Conservation (phyloP, 352 stramenopile species). For the Phytophthora uliginosa region DNA sequence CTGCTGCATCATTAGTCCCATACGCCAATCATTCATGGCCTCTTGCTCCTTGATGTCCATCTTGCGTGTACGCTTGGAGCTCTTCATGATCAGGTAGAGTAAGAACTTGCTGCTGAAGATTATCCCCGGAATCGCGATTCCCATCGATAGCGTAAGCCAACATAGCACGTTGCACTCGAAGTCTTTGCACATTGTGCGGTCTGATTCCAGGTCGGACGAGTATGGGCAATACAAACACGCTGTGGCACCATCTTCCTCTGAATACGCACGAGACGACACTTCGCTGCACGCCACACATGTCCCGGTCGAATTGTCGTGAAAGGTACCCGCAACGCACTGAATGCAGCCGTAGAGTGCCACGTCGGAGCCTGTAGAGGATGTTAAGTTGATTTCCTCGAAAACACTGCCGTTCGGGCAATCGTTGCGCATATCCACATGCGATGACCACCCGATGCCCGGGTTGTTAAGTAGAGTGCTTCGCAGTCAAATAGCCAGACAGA, state of each 20-base stretch:
- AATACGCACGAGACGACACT: constrained; percentile 63
- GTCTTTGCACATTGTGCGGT: constrained; percentile 46
- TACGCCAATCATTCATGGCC: constrained; percentile 74
- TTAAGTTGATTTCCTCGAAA: constrained; percentile 48
- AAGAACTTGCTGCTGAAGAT: constrained; percentile 70
- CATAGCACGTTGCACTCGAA: constrained; percentile 70
- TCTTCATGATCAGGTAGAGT: constrained; percentile 53
- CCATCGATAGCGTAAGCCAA: constrained; percentile 73
- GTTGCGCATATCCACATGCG: constrained; percentile 41
- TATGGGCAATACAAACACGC: constrained; percentile 71
- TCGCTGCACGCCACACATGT: constrained; percentile 51
- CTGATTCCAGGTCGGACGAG: constrained; percentile 57
- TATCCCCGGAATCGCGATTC: constrained; percentile 52
- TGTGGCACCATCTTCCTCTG: constrained; percentile 59
- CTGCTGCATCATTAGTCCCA: constrained; percentile 73
- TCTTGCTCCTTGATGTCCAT: constrained; percentile 70
- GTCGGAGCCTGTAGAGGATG: constrained; percentile 15
- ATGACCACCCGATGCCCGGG: constrained; percentile 55
- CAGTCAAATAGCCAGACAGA: background rate
- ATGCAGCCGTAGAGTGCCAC: constrained; percentile 62
- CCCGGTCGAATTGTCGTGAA: constrained; percentile 59
- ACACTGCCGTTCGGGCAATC: constrained; percentile 70
- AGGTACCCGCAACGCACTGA: constrained; percentile 68
- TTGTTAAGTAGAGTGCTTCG: constrained; percentile 60
- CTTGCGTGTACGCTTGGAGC: constrained; percentile 46